Conservation (phyloP, 1,139 yeast species). For the Pichia sp. region DNA sequence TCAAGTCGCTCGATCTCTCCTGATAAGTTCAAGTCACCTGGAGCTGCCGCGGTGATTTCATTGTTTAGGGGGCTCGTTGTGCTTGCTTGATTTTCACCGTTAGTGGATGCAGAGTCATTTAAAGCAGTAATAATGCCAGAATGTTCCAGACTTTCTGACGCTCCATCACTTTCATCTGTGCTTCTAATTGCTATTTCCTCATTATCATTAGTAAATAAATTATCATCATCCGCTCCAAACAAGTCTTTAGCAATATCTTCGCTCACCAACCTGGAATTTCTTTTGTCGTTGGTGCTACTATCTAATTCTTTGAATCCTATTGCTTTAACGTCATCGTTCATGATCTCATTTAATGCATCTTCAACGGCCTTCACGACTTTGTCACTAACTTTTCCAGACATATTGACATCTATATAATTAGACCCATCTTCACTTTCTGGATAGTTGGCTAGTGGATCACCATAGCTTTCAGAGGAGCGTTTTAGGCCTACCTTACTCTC, state of each 20-base stretch:
- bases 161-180: no score
- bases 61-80: neutral
- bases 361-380: slow-evolving; percentile 60
- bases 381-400: slow-evolving; percentile 29
- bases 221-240: slow-evolving; percentile 30
- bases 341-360: slow-evolving; percentile 61
- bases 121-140: no score
- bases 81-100: no score
- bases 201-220: slow-evolving; percentile 16
- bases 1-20: slow-evolving; percentile 56
- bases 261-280: slow-evolving; percentile 21
- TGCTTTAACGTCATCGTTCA: slow-evolving; percentile 26
- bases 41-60: slow-evolving; percentile 31
- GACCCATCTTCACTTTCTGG: slow-evolving; percentile 19
- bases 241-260: slow-evolving; percentile 30
- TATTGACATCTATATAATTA: slow-evolving; percentile 17
- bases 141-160: no score
- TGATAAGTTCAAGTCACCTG: slow-evolving; percentile 59
- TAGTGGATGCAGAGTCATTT: no score
- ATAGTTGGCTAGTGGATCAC: slow-evolving; percentile 27
- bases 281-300: slow-evolving; percentile 11
- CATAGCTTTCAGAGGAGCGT: no score
- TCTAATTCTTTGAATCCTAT: neutral
- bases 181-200: no score
- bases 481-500: no score